Conservation (phyloP, 2,329 filamentous ascomycete species). For the Emergomyces africanus region DNA sequence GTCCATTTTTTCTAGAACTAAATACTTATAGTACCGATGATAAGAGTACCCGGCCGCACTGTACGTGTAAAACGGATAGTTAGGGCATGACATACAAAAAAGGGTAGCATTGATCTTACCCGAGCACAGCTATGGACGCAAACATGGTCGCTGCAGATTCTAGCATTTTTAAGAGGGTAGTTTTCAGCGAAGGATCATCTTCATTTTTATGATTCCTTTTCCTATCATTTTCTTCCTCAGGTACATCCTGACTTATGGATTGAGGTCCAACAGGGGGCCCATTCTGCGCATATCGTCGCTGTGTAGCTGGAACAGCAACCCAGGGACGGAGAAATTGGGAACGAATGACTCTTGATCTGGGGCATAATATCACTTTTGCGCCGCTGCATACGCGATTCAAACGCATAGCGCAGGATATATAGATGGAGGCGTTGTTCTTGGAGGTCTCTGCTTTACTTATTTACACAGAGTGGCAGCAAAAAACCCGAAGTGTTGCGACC, state of each 20-base stretch:
- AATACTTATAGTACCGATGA: slow-evolving; percentile 73
- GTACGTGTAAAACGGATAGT: background rate
- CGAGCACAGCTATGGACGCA: slow-evolving; percentile 60
- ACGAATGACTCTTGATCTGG: slow-evolving; percentile 2
- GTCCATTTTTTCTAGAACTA: slow-evolving; percentile 86
- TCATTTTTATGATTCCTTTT: slow-evolving; percentile 11
- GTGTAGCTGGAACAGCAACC: background rate
- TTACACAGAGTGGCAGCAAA: background rate
- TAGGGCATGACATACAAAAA: slow-evolving; percentile 18
- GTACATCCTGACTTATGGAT: slow-evolving; percentile 15
- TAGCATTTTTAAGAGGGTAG: slow-evolving; percentile 48
- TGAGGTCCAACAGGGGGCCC: slow-evolving; percentile 7
- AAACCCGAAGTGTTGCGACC: background rate
- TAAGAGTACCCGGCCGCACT: slow-evolving; percentile 59
- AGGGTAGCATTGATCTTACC: slow-evolving; percentile 23
- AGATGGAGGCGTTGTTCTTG: background rate
- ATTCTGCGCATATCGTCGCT: slow-evolving; percentile 10
- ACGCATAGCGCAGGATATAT: slow-evolving; percentile 5
- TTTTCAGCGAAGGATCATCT: slow-evolving; percentile 22
- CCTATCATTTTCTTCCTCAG: slow-evolving; percentile 18
- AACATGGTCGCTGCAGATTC: slow-evolving; percentile 65
- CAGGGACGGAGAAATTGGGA: slow-evolving; percentile 4
- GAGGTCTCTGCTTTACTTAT: background rate
- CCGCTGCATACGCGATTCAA: slow-evolving; percentile 3
- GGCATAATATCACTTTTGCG: slow-evolving; percentile 1